Base-by-base conservation (phyloP, 805 yeast genomes). In the Dipodascopsis tothii region DNA sequence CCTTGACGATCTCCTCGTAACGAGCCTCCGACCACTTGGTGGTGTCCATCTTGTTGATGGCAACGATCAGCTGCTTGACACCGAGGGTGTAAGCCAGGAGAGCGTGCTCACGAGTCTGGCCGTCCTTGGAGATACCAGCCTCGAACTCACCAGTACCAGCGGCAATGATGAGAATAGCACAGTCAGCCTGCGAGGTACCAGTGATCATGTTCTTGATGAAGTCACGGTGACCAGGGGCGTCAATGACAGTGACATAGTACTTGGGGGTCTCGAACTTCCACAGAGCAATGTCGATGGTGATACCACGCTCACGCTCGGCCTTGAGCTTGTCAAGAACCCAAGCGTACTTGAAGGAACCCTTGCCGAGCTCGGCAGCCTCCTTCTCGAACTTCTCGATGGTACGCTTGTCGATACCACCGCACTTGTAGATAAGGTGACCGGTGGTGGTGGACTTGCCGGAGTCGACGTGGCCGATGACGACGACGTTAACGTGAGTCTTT, bases 401-500 rank as follows among this genome's bases (percentile, higher is more conserved):
- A 80, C 96, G 84, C 85, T 86, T 87, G 78, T 87, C 96, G 38
- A 57, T 57, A 82, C 94, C 96, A 84, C 96, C 96, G 79, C 96
- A 88, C 90, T 87, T 87, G 94, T 71, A 88, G 70, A 88, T 87
- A 76, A 88, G 84, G 82, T 88, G 96, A 75, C 96, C 96, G 72
- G 97, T 88, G 75, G 96, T 90, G 70, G 97, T 88, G 58, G 96
- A 90, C 78, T 84, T 84, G 77, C 90, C 90, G 66, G 96, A 88
- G 77, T 90, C 97, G 96, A 92, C 97, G 95, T 90, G 97, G 76
- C 97, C 98, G 74, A 90, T 90, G 71, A 92, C 97, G 74, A 92
- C 98, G 77, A 90, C 94, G 95, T 90, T 90, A 79, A 90, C 84
- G 84, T 90, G 97, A 75, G 78, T 67, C 83, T 90, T 52, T 19